A percentile compares a stretch with the other conserved stretches of the same genome.
phyloP scores from a whole-genome alignment of 1,139 yeast genomes.

The Meyerozyma elateridarum region DNA sequence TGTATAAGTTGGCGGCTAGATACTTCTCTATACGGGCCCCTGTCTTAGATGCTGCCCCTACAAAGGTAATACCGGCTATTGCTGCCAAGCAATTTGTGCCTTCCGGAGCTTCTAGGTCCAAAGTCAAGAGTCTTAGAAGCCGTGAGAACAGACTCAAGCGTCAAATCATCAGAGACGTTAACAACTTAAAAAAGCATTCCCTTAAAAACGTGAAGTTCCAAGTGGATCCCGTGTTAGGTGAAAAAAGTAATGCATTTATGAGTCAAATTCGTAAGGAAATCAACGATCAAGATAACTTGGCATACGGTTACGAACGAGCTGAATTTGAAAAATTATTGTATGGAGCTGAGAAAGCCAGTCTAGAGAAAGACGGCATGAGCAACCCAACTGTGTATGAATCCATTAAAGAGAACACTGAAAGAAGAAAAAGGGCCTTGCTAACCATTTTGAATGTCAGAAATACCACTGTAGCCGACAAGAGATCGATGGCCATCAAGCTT shows the following conservation, averaged over 20 bases:
- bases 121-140: conserved; percentile 33
- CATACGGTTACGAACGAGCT: conserved; percentile 52
- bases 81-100: conserved; percentile 13
- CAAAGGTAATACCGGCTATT: conserved; percentile 2
- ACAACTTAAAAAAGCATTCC: conserved; percentile 39
- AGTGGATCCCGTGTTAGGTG: conserved; percentile 79
- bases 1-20: conserved; percentile 8
- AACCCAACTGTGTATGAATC: conserved; percentile 43
- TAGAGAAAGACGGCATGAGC: conserved; percentile 26
- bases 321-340: conserved; percentile 74
- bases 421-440: conserved; percentile 62
- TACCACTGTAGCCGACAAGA: conserved; percentile 54
- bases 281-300: conserved; percentile 49
- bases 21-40: conserved; percentile 4
- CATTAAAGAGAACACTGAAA: conserved; percentile 42
- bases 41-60: conserved; percentile 1
- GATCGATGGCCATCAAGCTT: conserved; percentile 53
- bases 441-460: conserved; percentile 75
- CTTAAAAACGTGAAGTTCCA: conserved; percentile 27
- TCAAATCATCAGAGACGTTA: conserved; percentile 42
- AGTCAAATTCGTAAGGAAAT: conserved; percentile 62
- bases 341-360: conserved; percentile 60
- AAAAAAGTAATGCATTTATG: conserved; percentile 61
- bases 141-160: conserved; percentile 40
- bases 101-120: conserved; percentile 24